A percentile compares a stretch with the other conserved stretches of the same genome.
phyloP scores from a whole-genome alignment of 495 filamentous ascomycete genomes.

The Penicillium argentinense region DNA sequence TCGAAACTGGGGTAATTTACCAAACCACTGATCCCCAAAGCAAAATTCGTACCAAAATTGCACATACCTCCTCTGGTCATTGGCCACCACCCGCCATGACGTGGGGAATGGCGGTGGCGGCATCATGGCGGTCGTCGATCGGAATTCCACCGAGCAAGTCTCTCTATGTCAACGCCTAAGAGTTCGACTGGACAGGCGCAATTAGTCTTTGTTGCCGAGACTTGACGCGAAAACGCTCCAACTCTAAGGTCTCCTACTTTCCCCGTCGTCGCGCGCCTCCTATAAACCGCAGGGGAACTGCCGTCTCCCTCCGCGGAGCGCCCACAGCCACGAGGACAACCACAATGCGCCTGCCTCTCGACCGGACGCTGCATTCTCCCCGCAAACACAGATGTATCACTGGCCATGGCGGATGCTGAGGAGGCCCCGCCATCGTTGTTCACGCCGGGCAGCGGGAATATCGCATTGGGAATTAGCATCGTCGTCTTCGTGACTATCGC shows the following conservation, averaged over 20 bases:
- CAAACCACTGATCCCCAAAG: too few species aligned
- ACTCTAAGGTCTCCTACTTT: neutral
- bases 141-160: too few species aligned
- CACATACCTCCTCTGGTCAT: too few species aligned
- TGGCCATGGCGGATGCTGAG: neutral
- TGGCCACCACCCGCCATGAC: too few species aligned
- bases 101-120: too few species aligned
- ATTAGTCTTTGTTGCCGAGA: too few species aligned
- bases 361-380: neutral
- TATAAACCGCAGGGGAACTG: neutral
- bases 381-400: neutral
- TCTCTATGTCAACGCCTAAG: too few species aligned
- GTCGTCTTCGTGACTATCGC: slow-evolving; percentile 44
- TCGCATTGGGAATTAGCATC: slow-evolving; percentile 24
- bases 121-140: too few species aligned
- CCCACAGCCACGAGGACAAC: neutral
- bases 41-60: too few species aligned
- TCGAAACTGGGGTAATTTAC: too few species aligned
- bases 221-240: neutral
- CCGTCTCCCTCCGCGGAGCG: neutral
- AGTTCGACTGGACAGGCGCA: too few species aligned
- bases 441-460: neutral
- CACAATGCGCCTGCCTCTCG: neutral
- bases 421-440: neutral
- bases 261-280: neutral